Evolutionary conservation across 2,329 filamentous ascomycete genomes (phyloP).

Genomic region (Aspergillus thermomutatus): DNA sequence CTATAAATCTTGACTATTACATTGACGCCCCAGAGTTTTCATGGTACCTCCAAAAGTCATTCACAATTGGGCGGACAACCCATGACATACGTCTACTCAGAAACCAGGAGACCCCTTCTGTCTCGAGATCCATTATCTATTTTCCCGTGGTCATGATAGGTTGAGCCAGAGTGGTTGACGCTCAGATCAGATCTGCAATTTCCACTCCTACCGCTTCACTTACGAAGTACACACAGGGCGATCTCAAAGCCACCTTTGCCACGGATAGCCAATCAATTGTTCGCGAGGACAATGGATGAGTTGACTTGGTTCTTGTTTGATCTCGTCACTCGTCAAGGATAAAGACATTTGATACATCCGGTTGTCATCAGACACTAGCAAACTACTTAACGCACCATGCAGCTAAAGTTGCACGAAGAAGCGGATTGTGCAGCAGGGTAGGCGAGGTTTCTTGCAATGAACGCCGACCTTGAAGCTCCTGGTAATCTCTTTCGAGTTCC

Average conservation of each 20-base stretch:
- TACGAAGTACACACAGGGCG: background rate
- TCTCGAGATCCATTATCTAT: background rate
- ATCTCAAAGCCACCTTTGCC: background rate
- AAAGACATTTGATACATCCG: background rate
- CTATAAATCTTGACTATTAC: background rate
- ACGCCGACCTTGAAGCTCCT: too few species aligned
- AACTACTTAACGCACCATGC: background rate
- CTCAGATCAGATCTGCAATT: background rate
- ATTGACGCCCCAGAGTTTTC: background rate
- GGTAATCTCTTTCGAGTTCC: background rate
- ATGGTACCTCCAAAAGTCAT: background rate
- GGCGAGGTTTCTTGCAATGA: too few species aligned
- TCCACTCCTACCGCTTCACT: background rate
- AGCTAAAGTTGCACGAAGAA: background rate
- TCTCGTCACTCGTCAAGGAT: background rate
- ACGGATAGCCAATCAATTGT: background rate
- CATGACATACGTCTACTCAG: background rate
- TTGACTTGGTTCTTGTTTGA: background rate
- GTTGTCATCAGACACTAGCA: background rate
- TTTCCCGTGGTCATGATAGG: too few species aligned
- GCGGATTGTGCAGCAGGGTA: background rate
- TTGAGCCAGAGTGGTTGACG: background rate
- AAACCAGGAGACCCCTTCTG: background rate
- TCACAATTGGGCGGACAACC: background rate
- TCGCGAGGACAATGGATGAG: background rate